phyloP scores from a whole-genome alignment of 2,329 filamentous ascomycete species.

The Arthroderma sp. region DNA sequence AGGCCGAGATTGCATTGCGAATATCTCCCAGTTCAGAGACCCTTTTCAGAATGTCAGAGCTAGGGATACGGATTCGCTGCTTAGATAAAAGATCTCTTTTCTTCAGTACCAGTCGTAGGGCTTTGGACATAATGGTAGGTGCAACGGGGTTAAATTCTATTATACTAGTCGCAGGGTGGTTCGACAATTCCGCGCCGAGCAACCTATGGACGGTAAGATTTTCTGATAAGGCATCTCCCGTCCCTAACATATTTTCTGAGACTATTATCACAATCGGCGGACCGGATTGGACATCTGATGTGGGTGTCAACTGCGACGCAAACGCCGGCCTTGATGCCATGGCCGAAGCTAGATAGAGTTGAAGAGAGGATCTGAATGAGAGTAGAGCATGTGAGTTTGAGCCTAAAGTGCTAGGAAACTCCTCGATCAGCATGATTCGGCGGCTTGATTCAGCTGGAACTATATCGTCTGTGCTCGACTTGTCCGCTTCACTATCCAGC shows the following conservation, averaged over 20 bases:
- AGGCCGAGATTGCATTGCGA: slow-evolving; percentile 75
- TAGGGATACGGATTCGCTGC: slow-evolving; percentile 55
- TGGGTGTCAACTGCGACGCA: slow-evolving; percentile 21
- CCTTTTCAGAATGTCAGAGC: slow-evolving; percentile 61
- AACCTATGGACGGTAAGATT: slow-evolving; percentile 87
- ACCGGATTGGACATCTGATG: slow-evolving; percentile 30
- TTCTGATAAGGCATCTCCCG: slow-evolving; percentile 70
- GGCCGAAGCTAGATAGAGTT: slow-evolving; percentile 60
- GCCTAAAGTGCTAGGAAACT: slow-evolving; percentile 66
- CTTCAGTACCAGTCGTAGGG: slow-evolving; percentile 64
- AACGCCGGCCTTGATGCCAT: slow-evolving; percentile 41
- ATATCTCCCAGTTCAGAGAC: slow-evolving; percentile 85
- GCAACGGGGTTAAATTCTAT: slow-evolving; percentile 94
- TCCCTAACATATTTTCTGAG: slow-evolving; percentile 78
- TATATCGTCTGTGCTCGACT: slow-evolving; percentile 1
- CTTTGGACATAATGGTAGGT: slow-evolving; percentile 70
- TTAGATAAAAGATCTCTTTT: slow-evolving; percentile 76
- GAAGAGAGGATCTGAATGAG: slow-evolving; percentile 61
- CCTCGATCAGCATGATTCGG: slow-evolving; percentile 60
- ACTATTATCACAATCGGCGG: slow-evolving; percentile 78
- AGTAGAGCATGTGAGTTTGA: slow-evolving; percentile 50
- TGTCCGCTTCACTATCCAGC: slow-evolving; percentile 16
- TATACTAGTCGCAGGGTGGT: slow-evolving; percentile 62
- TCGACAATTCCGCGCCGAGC: slow-evolving; percentile 71
- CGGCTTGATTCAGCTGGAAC: slow-evolving; percentile 20